Percentiles rank a stretch among this genome's conserved stretches.
Conservation (phyloP, 495 filamentous ascomycete genomes). For the Penicillium waksmanii region DNA sequence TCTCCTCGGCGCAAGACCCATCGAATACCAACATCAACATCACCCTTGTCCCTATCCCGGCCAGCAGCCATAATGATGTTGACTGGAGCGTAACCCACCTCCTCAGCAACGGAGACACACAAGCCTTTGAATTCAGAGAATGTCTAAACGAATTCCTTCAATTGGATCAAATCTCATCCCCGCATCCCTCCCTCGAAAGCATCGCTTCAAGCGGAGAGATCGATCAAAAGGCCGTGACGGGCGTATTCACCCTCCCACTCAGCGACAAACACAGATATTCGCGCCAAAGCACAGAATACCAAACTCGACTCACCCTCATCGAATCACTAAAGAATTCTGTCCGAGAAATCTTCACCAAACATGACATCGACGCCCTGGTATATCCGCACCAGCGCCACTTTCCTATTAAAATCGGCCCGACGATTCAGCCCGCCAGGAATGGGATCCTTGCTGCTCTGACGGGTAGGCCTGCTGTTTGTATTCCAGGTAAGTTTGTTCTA, state of each 20-base stretch:
- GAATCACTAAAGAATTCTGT: conserved; percentile 49
- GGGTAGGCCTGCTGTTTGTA: conserved; percentile 63
- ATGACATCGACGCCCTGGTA: conserved; percentile 59
- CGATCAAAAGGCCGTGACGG: conserved; percentile 46
- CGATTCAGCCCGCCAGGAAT: conserved; percentile 61
- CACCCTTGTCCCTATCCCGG: conserved; percentile 24
- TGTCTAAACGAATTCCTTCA: conserved; percentile 50
- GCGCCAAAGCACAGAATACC: conserved; percentile 50
- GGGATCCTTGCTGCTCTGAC: conserved; percentile 68
- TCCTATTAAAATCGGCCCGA: conserved; percentile 58
- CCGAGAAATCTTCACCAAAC: conserved; percentile 45
- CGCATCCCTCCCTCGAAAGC: conserved; percentile 44
- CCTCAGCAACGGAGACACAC: conserved; percentile 51
- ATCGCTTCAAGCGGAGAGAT: conserved; percentile 63
- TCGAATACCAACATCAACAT: conserved; percentile 22
- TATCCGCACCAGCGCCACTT: conserved; percentile 71
- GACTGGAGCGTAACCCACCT: conserved; percentile 56
- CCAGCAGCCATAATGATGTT: conserved; percentile 39
- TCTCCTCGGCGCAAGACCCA: conserved; percentile 14
- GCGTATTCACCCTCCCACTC: conserved; percentile 37
- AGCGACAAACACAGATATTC: conserved; percentile 36
- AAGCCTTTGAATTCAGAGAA: conserved; percentile 60
- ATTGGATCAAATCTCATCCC: conserved; percentile 35
- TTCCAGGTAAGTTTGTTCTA: conserved; percentile 45
- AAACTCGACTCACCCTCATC: conserved; percentile 44